Conservation (phyloP, 768 basidiomycete genomes). For the Lentinula boryana region DNA sequence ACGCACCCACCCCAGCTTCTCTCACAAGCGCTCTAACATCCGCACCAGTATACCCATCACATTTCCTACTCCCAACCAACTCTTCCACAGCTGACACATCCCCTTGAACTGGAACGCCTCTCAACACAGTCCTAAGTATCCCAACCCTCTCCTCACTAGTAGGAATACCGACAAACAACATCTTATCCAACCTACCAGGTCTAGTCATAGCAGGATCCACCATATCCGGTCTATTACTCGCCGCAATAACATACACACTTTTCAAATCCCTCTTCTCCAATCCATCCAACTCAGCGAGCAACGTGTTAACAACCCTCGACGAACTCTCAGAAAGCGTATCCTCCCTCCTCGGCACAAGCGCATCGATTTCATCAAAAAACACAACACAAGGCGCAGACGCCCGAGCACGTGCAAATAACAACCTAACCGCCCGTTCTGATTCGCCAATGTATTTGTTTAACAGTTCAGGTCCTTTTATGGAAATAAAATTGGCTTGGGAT, state of each 20-base stretch:
- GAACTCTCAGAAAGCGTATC: constrained; percentile 84
- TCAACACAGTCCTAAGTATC: constrained; percentile 72
- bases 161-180: constrained; percentile 90
- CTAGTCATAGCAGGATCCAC: constrained; percentile 97
- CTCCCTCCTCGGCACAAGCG: constrained; percentile 84
- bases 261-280: constrained; percentile 65
- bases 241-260: constrained; percentile 88
- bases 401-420: constrained; percentile 89
- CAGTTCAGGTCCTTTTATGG: constrained; percentile 94
- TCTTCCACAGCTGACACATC: constrained; percentile 23
- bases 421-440: constrained; percentile 90
- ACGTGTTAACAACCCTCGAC: constrained; percentile 93
- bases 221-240: constrained; percentile 95
- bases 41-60: constrained; percentile 90
- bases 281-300: constrained; percentile 91
- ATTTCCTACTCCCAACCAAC: constrained; percentile 50
- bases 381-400: constrained; percentile 94
- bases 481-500: constrained; percentile 93
- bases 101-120: constrained; percentile 57
- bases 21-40: constrained; percentile 85
- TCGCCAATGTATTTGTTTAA: constrained; percentile 99
- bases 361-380: constrained; percentile 94
- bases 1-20: constrained; percentile 84
- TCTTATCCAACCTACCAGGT: constrained; percentile 91
- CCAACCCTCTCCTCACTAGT: constrained; percentile 68